Evolutionary conservation across 2,329 filamentous ascomycete species (phyloP).

Genomic region (Decorospora gaudefroyi): DNA sequence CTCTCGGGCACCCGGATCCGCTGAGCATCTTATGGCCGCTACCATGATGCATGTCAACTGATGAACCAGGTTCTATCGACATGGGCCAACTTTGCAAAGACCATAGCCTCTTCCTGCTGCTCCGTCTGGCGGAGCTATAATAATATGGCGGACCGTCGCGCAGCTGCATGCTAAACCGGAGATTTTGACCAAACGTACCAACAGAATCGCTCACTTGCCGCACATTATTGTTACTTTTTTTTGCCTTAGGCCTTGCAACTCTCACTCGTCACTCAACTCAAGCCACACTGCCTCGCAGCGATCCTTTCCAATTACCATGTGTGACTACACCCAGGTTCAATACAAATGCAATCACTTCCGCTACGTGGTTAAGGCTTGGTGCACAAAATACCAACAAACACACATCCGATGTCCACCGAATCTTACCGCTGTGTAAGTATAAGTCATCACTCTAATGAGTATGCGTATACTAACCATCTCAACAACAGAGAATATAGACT

Average conservation of each 20-base stretch:
- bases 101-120: constrained; percentile 18
- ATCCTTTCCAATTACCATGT: constrained; percentile 51
- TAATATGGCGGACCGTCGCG: constrained; percentile 27
- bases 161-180: constrained; percentile 22
- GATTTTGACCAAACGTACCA: constrained; percentile 11
- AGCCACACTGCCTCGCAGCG: constrained; percentile 7
- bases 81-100: constrained; percentile 23
- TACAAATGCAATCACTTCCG: constrained; percentile 61
- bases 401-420: constrained; percentile 61
- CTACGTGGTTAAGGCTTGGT: constrained; percentile 62
- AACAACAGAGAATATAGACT: constrained; percentile 53
- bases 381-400: constrained; percentile 58
- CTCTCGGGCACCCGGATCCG: constrained; percentile 23
- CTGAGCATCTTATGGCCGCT: constrained; percentile 24
- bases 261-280: constrained; percentile 9
- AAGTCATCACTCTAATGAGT: background rate
- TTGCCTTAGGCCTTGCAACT: background rate
- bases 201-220: constrained; percentile 8
- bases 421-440: constrained; percentile 56
- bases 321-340: constrained; percentile 63
- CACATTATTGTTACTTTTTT: constrained; percentile 6
- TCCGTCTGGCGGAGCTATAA: constrained; percentile 19
- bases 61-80: constrained; percentile 18
- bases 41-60: constrained; percentile 29
- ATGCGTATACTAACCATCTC: constrained; percentile 16